Base-by-base conservation (phyloP, 2,329 filamentous ascomycete species). In the Fusarium guadeloupense region DNA sequence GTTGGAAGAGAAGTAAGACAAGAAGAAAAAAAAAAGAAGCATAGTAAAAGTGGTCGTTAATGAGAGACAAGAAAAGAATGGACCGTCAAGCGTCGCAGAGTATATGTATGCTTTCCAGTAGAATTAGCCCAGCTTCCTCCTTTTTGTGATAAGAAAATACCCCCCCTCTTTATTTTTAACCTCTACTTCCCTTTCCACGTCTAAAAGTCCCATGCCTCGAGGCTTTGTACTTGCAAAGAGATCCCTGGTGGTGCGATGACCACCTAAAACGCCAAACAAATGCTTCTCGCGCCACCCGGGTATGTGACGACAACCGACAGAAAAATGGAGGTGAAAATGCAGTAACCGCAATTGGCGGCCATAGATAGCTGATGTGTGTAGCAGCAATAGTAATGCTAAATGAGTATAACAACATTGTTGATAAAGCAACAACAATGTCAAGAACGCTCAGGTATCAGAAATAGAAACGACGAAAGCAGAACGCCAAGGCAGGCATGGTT, bases 231-330 rank as follows among this genome's bases (percentile, higher is more conserved):
- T 50, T 55, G 44, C 61, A 62, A 61, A 61, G 39, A 69, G 59
- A 65, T 67, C 62, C 62, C 59, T 42, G 52, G 50, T 68, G 47
- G 34, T 62, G 25, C 34, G 40, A 59, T 49, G 42, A 68, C 69
- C 47, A 69, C 66, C 58, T 64, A 53, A 56, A 70, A 70, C 68
- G 68, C 68, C 68, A 41, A 69, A 64, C 54, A 59, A 58, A 68
- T 70, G 66, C 66, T 61, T 69, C 57, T 59, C 46, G 54, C 49
- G 25, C 62, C 62, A 26, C 53, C 48, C 35, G 31, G 37, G 39
- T 47, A 47, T 42, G 46, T 51, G 46, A 39, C 47, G 45, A 56
- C 59, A 40, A 54, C 42, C 33, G 49, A 55, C 28, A 51, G 50
- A 42, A 48, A 56, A 40, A 45, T 49, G 46, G 49, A 47, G 37